Base-by-base conservation (phyloP, 2,329 filamentous ascomycete species). In the Fusarium sp. region DNA sequence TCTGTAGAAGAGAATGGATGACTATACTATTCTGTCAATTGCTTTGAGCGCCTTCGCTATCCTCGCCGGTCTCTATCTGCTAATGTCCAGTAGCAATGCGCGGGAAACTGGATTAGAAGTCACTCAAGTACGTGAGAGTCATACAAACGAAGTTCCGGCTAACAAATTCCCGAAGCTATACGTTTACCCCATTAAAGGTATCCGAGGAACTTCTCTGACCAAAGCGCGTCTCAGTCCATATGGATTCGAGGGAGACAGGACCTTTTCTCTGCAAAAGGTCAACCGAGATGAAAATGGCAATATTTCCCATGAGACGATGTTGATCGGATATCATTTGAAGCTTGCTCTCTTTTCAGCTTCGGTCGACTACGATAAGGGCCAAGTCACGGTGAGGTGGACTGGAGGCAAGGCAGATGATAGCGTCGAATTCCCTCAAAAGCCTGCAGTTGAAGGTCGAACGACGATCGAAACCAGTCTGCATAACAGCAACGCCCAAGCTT, bases 241-340 rank as follows among this genome's bases (percentile, higher is more conserved):
- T n/a, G 76, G 76, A 0, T 56, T 78, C 3, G 58, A 74, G 8
- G 76, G 76, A 3, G 76, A 78, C 6, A 72, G 76, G 17, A 78
- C 76, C 0, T 78, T 78, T 24, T 74, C 70, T 18, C 35, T 78
- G 8, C 76, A 78, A 56, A 78, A 66, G 14, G 63, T 78, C 11
- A 39, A 24, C 18, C 66, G 66, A 22, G 54, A 73, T 7, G 50
- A 42, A 5, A 14, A 50, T 2, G 53, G 61, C 0, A 47, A 57
- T 1, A 4, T 57, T 17, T 64, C 22, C 5, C 62, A 77, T 32
- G 74, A 74, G 10, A 78, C 75, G 0, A 77, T 78, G 72, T n/a
- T 78, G 3, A 69, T 77, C 7, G 76, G 75, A 5, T 75, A 73
- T 38, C 39, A 78, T 26, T 17, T 78, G 8, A 75, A 74, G 4